Base-by-base conservation (phyloP, 139 green algal genomes). In the Chlorella sorokiniana region DNA sequence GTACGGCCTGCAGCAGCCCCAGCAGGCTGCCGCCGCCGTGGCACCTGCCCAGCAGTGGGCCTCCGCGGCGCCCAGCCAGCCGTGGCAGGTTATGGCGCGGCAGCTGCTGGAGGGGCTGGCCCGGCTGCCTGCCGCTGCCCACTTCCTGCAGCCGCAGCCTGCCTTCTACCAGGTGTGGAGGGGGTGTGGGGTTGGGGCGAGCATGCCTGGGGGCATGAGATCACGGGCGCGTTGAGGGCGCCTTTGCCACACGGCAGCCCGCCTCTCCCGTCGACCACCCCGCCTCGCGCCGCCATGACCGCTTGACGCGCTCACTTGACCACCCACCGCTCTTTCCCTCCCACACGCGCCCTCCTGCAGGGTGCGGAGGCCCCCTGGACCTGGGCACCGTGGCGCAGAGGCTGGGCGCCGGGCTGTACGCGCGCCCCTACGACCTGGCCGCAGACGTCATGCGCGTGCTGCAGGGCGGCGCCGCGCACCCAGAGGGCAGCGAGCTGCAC, bases 381-480 rank as follows among this genome's bases (percentile, higher is more conserved):
- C 83, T 93, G 37, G 45, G 44, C 33, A 87, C 70, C 0, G 73
- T 93, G 23, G 64, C 33, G 6, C n/a, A 27, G 44, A 69, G 75
- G 62, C 76, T 93, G n/a, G 51, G 78, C 22, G 29, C 9, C 5
- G 85, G 83, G 25, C 40, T 54, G 20, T 91, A 91, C 45, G 33
- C 67, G 35, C 48, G 63, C 18, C 76, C 84, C 71, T 56, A 51
- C 14, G 78, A 84, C 29, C 29, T 90, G 25, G 67, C 81, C 33
- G 72, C 77, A 2, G 88, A 93, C 67, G 77, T 86, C 8, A 42
- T 83, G 7, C 79, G 88, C 42, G 81, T 92, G 73, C 29, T 79
- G 7, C 3, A 29, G 27, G 71, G 35, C 37, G 59, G 37, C 1
- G 25, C 38, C 7, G 38, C 52, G 35, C n/a, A 72, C 35, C 65